Evolutionary conservation across 345 rosid genomes (phyloP), one percentile per base, ranked within the genome.

Genomic region (Passiflora organensis): DNA sequence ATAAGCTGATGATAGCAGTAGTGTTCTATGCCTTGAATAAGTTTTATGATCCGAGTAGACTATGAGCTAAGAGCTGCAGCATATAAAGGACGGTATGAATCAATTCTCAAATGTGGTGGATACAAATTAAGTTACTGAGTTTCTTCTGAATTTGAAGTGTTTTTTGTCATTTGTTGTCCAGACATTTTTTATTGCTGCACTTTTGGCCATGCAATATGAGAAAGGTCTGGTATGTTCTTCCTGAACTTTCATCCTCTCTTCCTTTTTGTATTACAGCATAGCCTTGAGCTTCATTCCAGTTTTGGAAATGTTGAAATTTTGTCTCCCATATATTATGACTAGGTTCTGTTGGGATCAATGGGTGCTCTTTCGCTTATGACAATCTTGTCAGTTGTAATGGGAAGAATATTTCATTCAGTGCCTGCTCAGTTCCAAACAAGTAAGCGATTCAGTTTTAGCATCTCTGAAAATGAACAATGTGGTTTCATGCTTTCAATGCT

Each of bases 301-400:
- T n/a, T 0, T 43, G 39, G 19, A 14, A 10, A 15, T 6, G 5
- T 10, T 44, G 6, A 17, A 11, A 23, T 21, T 48, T 59, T 38
- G 34, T 6, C 13, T 11, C 14, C 43, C n/a, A 11, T 50, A 20
- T 59, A 14, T 66, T 49, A 43, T 79, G 79, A 56, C 73, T 77
- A 93, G 99, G 99, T 89, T 61, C 96, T 93, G 63, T 68, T 93
- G 72, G 99, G 96, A 36, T 93, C 99, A 42, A 89, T 93, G 94
- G 96, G 76, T 60, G 96, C 99, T 63, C 85, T 93, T 74, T 85
- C 91, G 50, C 85, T 93, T 62, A 89, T 93, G 99, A 86, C 96
- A 46, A 66, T 93, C 67, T 74, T 93, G 59, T 93, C 96, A 0
- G 99, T 89, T 68, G 72, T 89, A 34, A 93, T 89, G 41, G 99